Base-by-base conservation (phyloP, 75 land plant genomes). In the Cupressus sempervirens region DNA sequence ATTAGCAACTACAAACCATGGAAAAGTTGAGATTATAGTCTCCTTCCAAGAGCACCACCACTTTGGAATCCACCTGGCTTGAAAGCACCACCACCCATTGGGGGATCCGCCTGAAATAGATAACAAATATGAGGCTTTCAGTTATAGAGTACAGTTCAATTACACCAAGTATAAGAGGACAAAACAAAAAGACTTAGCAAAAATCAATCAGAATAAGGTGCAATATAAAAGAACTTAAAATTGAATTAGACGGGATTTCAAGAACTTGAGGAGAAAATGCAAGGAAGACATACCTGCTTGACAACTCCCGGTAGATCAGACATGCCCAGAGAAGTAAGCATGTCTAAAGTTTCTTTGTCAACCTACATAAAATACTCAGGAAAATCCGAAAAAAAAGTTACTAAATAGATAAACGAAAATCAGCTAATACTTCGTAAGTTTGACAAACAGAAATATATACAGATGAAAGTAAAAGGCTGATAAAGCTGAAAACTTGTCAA, bases 311-410 rank as follows among this genome's bases (percentile, higher is more conserved):
- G 91, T 30, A 91, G 85, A 34, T 90, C 85, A 1, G 86, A 34
- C 92, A 91, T 91, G 73, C 87, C 87, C 76, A 91, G 48, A 20
- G 91, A 74, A 7, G 83, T 87, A 67, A 91, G 83, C 88, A 91
- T 70, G 58, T 91, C 91, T 23, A 90, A 86, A 4, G 92, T 91
- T 83, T 91, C 92, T 81, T 90, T 90, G 85, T 91, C 92, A 48
- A 91, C 92, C 92, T 91, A 20, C 67, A 82, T 46, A 82, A 53
- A 81, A 41, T 62, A 26, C 26, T 23, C 67, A 62, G n/a, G 67
- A 23, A 62, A 62, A 62, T 5, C 67, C 6, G 67, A 23, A 62
- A 62, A 62, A 23, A n/a, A 23, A 62, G 67, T 62, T 62, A 62
- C 67, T 2, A 26, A 4, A 62, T 1, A 7, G 26, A 62, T n/a